A percentile compares a stretch with the other conserved stretches of the same genome.
Evolutionary conservation across 371 early-diverging fungal species (phyloP).

Genomic region (Phascolomyces articulosus): DNA sequence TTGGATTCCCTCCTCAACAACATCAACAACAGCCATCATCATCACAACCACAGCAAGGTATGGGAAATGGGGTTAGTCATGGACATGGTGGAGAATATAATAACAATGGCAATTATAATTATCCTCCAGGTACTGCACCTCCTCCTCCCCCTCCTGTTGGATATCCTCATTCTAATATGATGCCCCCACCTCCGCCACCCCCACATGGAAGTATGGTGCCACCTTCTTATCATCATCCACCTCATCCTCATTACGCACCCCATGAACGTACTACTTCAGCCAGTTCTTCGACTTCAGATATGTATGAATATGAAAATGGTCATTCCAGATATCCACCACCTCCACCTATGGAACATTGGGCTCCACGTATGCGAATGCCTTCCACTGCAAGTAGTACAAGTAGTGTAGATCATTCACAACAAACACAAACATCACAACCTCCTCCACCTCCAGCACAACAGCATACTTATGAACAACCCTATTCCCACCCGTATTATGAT

Average conservation of each 20-base stretch:
- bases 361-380: not conserved
- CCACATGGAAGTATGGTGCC: not conserved
- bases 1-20: not conserved
- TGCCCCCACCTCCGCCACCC: not conserved
- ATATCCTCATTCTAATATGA: not conserved
- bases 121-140: not conserved
- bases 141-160: not conserved
- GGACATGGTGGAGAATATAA: not conserved
- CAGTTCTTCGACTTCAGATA: not conserved
- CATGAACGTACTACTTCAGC: not conserved
- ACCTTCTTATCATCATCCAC: not conserved
- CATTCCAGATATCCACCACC: not conserved
- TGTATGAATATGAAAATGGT: constrained; percentile 1
- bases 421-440: too few relatives aligned
- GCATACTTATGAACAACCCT: not conserved
- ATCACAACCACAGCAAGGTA: not conserved
- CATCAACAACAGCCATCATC: not conserved
- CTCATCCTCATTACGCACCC: not conserved
- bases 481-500: not conserved
- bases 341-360: constrained; percentile 1
- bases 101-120: not conserved
- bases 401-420: constrained; percentile 1
- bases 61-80: not conserved
- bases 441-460: not conserved
- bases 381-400: not conserved